Evolutionary conservation across 2,329 filamentous ascomycete species (phyloP).

Genomic region (Fonsecaea erecta): DNA sequence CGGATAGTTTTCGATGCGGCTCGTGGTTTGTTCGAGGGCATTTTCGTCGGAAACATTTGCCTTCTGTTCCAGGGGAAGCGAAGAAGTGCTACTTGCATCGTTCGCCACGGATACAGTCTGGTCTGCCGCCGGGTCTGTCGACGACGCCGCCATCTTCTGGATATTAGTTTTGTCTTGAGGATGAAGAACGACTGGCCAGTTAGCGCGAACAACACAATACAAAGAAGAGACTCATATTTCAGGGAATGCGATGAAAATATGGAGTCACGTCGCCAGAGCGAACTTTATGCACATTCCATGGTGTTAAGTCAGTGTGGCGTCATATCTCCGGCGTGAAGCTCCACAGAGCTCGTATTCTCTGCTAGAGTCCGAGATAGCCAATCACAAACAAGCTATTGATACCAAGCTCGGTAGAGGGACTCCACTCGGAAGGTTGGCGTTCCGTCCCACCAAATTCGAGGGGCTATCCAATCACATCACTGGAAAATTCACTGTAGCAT

Average conservation of each 20-base stretch:
- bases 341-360: not conserved
- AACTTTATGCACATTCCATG: conserved; percentile 3
- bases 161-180: not conserved
- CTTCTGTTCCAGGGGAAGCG: not conserved
- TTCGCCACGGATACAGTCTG: not conserved
- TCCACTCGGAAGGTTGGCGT: not conserved
- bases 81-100: not conserved
- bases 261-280: not conserved
- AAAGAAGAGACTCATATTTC: not conserved
- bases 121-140: not conserved
- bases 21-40: conserved; percentile 14
- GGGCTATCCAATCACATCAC: not conserved
- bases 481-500: not conserved
- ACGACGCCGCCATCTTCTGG: not conserved
- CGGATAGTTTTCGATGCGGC: conserved; percentile 17
- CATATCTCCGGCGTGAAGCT: not conserved
- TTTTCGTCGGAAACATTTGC: not conserved
- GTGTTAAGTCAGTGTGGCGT: not conserved
- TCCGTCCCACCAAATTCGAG: not conserved
- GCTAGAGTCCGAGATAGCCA: not conserved
- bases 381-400: not conserved
- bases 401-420: not conserved
- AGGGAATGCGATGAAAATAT: not conserved
- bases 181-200: not conserved
- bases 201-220: not conserved